A percentile compares a stretch with the other conserved stretches of the same genome.
Evolutionary conservation across 2,329 filamentous ascomycete genomes (phyloP).

Genomic region (Pseudogymnoascus sp.): DNA sequence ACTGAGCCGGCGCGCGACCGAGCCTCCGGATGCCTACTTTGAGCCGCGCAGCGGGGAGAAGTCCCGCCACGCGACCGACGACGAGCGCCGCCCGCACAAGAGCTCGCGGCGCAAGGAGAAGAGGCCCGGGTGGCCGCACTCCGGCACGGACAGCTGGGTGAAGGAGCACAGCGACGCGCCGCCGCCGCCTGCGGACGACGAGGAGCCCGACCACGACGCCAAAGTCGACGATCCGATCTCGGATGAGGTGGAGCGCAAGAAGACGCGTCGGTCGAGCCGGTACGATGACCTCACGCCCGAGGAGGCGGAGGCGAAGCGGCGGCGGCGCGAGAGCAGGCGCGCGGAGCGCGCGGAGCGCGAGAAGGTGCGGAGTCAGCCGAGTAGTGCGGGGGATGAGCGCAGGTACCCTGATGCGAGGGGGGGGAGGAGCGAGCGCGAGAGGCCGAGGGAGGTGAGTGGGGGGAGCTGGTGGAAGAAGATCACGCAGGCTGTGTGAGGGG

Average conservation of each 20-base stretch:
- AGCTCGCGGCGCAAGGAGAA: constrained; percentile 21
- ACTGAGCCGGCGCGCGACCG: constrained; percentile 34
- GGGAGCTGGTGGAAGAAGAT: constrained; percentile 32
- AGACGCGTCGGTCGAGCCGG: constrained; percentile 21
- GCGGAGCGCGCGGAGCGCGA: constrained; percentile 21
- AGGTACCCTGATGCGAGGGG: constrained; percentile 22
- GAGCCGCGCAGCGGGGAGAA: constrained; percentile 36
- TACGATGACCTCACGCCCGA: constrained; percentile 19
- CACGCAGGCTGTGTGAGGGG: constrained; percentile 7
- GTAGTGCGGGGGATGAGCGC: constrained; percentile 25
- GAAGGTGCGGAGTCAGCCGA: constrained; percentile 20
- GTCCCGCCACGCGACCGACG: constrained; percentile 26
- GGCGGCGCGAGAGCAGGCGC: constrained; percentile 22
- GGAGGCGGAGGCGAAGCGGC: constrained; percentile 22
- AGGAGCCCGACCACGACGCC: constrained; percentile 13
- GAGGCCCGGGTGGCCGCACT: constrained; percentile 48
- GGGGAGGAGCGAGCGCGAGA: constrained; percentile 37
- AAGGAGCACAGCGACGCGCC: constrained; percentile 56
- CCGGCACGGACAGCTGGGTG: constrained; percentile 57
- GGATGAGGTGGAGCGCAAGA: constrained; percentile 24
- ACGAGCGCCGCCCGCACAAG: constrained; percentile 19
- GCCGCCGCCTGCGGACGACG: constrained; percentile 40
- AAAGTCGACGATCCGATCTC: constrained; percentile 17
- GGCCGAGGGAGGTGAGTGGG: constrained; percentile 61
- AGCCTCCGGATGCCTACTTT: constrained; percentile 37